phyloP scores from a whole-genome alignment of 805 yeast species.

The Myxozyma kluyveri region DNA sequence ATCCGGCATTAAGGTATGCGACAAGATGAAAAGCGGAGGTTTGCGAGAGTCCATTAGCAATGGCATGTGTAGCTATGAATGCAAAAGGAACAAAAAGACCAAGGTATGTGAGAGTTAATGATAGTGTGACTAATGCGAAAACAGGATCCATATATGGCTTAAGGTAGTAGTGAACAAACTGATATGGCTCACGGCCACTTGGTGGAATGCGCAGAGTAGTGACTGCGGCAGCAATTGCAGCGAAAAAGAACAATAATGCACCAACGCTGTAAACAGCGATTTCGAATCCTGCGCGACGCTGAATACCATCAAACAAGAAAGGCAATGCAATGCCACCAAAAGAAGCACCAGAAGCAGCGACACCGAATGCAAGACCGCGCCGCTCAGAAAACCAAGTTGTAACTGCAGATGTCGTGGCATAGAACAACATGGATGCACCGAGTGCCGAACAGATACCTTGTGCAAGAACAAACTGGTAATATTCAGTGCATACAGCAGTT shows the following conservation, averaged over 20 bases:
- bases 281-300: conserved; percentile 47
- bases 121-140: conserved; percentile 33
- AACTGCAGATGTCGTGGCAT: conserved; percentile 46
- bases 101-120: conserved; percentile 34
- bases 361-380: conserved; percentile 48
- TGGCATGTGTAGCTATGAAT: conserved; percentile 38
- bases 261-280: conserved; percentile 55
- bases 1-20: conserved; percentile 40
- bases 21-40: conserved; percentile 35
- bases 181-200: conserved; percentile 22
- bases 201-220: conserved; percentile 35
- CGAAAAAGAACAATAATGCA: conserved; percentile 42
- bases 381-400: conserved; percentile 48
- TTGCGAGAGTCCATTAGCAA: conserved; percentile 28
- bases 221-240: conserved; percentile 31
- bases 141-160: conserved; percentile 36
- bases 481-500: conserved; percentile 41
- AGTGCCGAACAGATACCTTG: conserved; percentile 53
- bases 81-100: conserved; percentile 39
- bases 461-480: conserved; percentile 54
- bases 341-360: conserved; percentile 53
- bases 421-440: conserved; percentile 46
- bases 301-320: conserved; percentile 45
- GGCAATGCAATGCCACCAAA: conserved; percentile 53
- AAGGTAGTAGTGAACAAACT: conserved; percentile 22